Base-by-base conservation (phyloP, 352 stramenopile species). In the Plasmopara viticola region DNA sequence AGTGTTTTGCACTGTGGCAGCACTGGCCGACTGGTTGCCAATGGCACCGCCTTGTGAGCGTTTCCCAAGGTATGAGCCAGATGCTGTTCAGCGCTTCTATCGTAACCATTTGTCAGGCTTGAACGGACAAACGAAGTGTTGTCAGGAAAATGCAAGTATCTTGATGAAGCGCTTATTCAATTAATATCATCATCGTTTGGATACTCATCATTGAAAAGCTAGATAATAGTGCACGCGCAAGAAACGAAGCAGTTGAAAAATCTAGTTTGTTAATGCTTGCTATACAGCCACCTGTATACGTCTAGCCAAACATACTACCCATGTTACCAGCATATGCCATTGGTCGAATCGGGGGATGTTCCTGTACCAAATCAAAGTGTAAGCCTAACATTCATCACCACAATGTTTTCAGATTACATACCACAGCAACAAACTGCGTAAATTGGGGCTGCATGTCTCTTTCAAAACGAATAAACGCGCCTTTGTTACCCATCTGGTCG, bases 401-500 rank as follows among this genome's bases (percentile, higher is more conserved):
- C 10, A 18, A 10, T n/a, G 17, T n/a, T 15, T 34, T 7, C 6
- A 15, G 8, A 47, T 20, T 14, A 68, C 60, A 48, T 83, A 94
- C 83, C 51, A 98, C 95, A 18, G 86, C 87, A 10, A 85, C 83
- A 65, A 98, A 99, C 63, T 98, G 87, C 51, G 89, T 98, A 64
- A 98, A 98, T 40, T 86, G 80, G 5, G 96, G 96, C 75, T 98
- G 87, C 76, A 98, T 87, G 47, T 94, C 79, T 50, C 90, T 80
- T 53, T 90, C 90, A 76, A 99, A 99, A 54, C 95, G 93, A 67
- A 99, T 99, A 66, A 98, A 98, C 9, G 96, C 97, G 44, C 96
- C 97, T 74, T 99, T 99, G 72, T 99, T 99, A 44, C 96, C 97
- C 95, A 99, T 99, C 53, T 97, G 87, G 59, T 98, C 94, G 69